These are phyloP conservation scores for Arthrobotrys iridis DNA, from an alignment of 2,329 filamentous ascomycete genomes.

Conservation along the genomic window DNA sequence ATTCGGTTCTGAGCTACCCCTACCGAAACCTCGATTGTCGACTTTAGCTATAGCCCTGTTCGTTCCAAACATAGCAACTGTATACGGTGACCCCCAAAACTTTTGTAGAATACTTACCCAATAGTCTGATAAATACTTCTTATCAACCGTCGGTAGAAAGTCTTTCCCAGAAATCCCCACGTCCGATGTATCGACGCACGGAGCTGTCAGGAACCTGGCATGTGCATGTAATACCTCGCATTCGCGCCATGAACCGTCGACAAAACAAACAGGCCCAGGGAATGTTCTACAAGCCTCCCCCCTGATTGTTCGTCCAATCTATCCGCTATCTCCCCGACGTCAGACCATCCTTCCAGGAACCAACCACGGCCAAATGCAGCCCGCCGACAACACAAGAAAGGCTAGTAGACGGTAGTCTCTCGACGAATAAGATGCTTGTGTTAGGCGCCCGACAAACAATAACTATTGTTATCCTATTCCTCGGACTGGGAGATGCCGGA, in stretches of 20 bases:
- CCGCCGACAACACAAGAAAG: slow-evolving; percentile 20
- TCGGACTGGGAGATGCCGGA: neutral
- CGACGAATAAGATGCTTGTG: slow-evolving; percentile 25
- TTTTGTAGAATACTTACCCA: too few relatives aligned
- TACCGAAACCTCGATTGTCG: too few relatives aligned
- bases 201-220: slow-evolving; percentile 22
- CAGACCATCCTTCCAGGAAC: slow-evolving; percentile 7
- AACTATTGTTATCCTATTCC: slow-evolving; percentile 10
- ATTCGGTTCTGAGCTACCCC: too few relatives aligned
- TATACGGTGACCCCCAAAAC: too few relatives aligned
- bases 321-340: slow-evolving; percentile 49
- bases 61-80: too few relatives aligned
- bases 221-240: neutral
- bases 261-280: neutral
- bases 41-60: too few relatives aligned
- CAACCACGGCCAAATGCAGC: neutral
- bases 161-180: neutral
- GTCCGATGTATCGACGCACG: slow-evolving; percentile 16
- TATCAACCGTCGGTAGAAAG: neutral
- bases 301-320: slow-evolving; percentile 29
- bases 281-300: neutral
- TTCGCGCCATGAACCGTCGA: slow-evolving; percentile 13
- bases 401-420: neutral
- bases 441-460: slow-evolving; percentile 44
- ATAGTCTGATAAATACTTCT: neutral